phyloP scores from a whole-genome alignment of 352 stramenopile species.

The Pythium sp. region DNA sequence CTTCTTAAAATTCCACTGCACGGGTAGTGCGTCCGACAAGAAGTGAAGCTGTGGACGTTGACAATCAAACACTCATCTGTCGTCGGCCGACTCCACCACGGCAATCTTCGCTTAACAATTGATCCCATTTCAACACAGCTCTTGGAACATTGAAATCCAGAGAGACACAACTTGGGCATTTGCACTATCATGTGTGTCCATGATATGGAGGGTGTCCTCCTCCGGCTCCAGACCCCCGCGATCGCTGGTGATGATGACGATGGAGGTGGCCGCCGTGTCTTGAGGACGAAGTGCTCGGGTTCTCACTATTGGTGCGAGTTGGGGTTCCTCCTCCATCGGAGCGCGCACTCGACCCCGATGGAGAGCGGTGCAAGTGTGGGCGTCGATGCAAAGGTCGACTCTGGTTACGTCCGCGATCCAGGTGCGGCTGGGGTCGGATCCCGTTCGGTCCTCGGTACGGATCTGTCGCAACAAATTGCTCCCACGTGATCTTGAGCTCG shows the following conservation, averaged over 20 bases:
- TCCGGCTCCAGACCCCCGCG: background rate
- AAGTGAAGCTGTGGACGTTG: background rate
- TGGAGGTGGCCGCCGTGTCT: slow-evolving; percentile 15
- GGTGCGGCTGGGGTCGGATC: background rate
- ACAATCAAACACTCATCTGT: background rate
- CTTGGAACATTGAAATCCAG: background rate
- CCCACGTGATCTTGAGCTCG: slow-evolving; percentile 21
- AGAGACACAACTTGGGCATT: background rate
- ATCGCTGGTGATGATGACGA: slow-evolving; percentile 16
- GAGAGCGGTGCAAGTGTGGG: slow-evolving; percentile 3
- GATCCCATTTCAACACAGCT: background rate
- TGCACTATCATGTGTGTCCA: background rate
- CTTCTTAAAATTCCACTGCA: background rate
- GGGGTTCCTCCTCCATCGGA: background rate
- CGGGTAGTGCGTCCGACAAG: background rate
- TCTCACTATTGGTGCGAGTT: background rate
- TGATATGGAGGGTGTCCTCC: slow-evolving; percentile 3
- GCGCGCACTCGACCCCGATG: background rate
- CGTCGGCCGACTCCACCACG: background rate
- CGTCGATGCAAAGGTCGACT: slow-evolving; percentile 11
- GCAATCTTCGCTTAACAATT: background rate
- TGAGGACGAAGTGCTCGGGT: background rate
- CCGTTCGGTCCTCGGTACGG: background rate
- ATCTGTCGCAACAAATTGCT: slow-evolving; percentile 20
- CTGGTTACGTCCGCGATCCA: slow-evolving; percentile 11